Evolutionary conservation across 371 early-diverging fungal species (phyloP), one percentile per base, ranked within the genome.

Genomic region (Paraphysoderma sedebokerense): DNA sequence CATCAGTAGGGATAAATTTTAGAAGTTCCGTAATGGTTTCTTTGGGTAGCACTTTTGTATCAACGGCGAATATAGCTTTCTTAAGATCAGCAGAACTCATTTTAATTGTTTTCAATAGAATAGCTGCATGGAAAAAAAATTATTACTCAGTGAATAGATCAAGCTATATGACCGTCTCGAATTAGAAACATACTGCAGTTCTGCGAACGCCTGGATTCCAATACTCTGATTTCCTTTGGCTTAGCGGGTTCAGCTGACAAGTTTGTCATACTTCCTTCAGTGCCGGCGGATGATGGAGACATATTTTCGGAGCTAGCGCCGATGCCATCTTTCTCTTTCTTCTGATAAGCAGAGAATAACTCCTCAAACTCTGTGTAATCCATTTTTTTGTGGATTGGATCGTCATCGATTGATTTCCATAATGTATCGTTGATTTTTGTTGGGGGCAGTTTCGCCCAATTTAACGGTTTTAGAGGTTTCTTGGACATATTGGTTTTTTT

Each of bases 361-460:
- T 68, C 68, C 48, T 72, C 72, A 48, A 72, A 72, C 36, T 66
- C 61, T 0, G 38, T 55, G 47, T 66, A 63, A 13, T 38, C 52
- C 31, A 70, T 33, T 24, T 44, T 41, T 1, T 39, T 23, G 40
- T 68, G 69, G 15, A 72, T 48, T 11, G 50, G 50, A 5, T 47
- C 51, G 46, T 72, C 72, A 54, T 72, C 68, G 1, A 72, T 38
- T 2, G 54, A 46, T 13, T 52, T 55, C 62, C 68, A 72, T 9
- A 72, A 50, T 0, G 72, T 72, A 15, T 57, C 62, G 23, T 50
- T 53, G 32, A 57, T 60, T 42, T 64, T 61, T 13, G 44, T 8
- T 1, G 57, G 59, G 2, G 64, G 54, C 3, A 72, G 34, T 52
- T 72, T 72, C 5, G 67, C 65, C 72, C 72, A 72, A 49, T 72